phyloP scores from a whole-genome alignment of 305 asterid species.

The Fraxinus floribunda region DNA sequence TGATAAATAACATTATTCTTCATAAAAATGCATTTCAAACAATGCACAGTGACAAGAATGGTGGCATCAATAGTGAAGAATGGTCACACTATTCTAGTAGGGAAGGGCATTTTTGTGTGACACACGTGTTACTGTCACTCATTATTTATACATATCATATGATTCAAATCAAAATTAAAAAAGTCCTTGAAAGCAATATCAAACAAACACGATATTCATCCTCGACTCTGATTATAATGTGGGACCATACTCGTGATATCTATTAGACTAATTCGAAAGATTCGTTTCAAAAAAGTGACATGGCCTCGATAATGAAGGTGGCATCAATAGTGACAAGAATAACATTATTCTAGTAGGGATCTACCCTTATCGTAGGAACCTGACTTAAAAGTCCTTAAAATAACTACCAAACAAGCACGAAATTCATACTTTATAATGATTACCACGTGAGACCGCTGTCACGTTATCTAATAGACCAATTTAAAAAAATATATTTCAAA shows the following conservation, averaged over 20 bases:
- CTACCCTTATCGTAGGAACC: background rate
- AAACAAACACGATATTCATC: background rate
- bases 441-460: background rate
- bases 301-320: background rate
- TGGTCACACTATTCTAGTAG: too few relatives aligned
- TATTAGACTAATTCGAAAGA: too few relatives aligned
- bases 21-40: background rate
- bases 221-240: background rate
- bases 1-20: too few relatives aligned
- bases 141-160: too few relatives aligned
- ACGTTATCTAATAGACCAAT: background rate
- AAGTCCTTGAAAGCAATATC: background rate
- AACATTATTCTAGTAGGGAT: background rate
- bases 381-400: background rate
- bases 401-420: background rate
- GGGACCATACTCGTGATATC: background rate
- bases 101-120: background rate
- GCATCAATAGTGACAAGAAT: background rate
- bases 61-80: background rate
- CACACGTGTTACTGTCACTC: background rate
- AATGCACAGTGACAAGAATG: background rate
- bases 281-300: background rate
- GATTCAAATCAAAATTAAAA: background rate
- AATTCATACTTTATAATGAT: background rate
- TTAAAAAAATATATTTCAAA: too few relatives aligned